Percentiles rank a stretch among this genome's conserved stretches.
Evolutionary conservation across 805 yeast genomes (phyloP).

Genomic region (Myxozyma kluyveri): DNA sequence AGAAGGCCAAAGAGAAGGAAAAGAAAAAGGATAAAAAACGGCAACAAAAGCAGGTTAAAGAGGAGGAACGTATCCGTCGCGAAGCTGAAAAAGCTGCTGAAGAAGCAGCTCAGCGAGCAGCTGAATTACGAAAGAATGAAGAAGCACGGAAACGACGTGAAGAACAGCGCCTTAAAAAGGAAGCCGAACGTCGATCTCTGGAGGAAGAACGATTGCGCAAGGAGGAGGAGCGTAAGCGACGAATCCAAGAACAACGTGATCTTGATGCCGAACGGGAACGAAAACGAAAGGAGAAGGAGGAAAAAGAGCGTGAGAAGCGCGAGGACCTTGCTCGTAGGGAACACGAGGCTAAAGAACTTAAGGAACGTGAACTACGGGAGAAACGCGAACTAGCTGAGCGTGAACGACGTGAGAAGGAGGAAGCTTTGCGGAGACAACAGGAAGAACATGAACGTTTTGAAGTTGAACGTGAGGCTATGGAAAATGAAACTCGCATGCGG

Average conservation of each 20-base stretch:
- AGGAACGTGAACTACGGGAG: conserved; percentile 23
- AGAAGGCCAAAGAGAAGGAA: conserved; percentile 42
- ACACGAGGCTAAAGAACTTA: conserved; percentile 20
- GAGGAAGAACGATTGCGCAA: conserved; percentile 31
- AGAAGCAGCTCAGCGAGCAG: conserved; percentile 29
- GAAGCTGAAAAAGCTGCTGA: conserved; percentile 39
- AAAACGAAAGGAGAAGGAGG: conserved; percentile 26
- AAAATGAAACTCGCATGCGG: conserved; percentile 23
- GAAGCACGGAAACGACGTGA: conserved; percentile 30
- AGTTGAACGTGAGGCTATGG: conserved; percentile 22
- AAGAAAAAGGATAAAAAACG: conserved; percentile 44
- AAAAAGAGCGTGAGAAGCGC: conserved; percentile 22
- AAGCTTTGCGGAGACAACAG: conserved; percentile 18
- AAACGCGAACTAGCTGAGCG: conserved; percentile 22
- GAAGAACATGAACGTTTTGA: conserved; percentile 23
- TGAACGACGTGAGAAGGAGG: conserved; percentile 13
- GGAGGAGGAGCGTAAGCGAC: conserved; percentile 27
- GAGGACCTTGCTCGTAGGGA: conserved; percentile 24
- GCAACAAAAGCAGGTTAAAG: conserved; percentile 40
- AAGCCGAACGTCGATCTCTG: conserved; percentile 37
- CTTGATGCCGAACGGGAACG: conserved; percentile 26
- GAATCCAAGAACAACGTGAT: conserved; percentile 28
- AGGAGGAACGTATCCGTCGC: conserved; percentile 40
- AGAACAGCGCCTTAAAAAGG: conserved; percentile 30
- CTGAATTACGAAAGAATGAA: conserved; percentile 25